phyloP scores from a whole-genome alignment of 176 grass and related monocot genomes.

The Aegilops umbellulata region DNA sequence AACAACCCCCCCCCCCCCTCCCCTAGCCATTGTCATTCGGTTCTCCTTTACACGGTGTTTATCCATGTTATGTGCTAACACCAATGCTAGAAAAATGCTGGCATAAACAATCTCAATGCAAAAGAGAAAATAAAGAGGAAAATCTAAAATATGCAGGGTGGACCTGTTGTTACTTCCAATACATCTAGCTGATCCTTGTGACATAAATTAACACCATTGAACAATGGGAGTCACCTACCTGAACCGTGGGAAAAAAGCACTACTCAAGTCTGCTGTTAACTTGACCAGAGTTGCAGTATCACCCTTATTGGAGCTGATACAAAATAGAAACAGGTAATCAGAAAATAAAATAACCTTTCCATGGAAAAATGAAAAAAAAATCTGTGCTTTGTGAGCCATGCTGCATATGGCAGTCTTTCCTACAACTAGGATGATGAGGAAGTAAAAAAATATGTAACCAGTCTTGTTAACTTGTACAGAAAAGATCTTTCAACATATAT shows the following conservation, averaged over 20 bases:
- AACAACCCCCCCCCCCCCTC: background rate
- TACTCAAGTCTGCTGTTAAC: constrained; percentile 69
- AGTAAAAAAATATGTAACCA: background rate
- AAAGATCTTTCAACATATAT: background rate
- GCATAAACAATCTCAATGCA: background rate
- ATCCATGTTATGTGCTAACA: background rate
- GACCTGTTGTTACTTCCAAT: background rate
- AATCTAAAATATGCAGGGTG: background rate
- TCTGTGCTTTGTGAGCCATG: constrained; percentile 14
- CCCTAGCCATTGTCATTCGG: background rate
- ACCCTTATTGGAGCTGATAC: constrained; percentile 29
- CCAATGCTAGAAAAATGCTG: background rate
- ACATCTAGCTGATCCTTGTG: background rate
- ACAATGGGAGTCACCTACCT: constrained; percentile 44
- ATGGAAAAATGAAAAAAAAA: background rate
- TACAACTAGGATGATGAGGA: constrained; percentile 5
- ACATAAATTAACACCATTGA: background rate
- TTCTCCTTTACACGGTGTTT: background rate
- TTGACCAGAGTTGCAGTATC: constrained; percentile 36
- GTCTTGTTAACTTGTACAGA: background rate
- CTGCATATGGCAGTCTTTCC: background rate
- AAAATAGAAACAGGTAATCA: constrained; percentile 32
- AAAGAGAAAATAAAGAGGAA: background rate
- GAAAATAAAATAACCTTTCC: constrained; percentile 17
- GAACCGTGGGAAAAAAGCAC: constrained; percentile 86